Conservation (phyloP, 1,284 basidiomycete genomes). For the Pyrrhoderma lamaoense region DNA sequence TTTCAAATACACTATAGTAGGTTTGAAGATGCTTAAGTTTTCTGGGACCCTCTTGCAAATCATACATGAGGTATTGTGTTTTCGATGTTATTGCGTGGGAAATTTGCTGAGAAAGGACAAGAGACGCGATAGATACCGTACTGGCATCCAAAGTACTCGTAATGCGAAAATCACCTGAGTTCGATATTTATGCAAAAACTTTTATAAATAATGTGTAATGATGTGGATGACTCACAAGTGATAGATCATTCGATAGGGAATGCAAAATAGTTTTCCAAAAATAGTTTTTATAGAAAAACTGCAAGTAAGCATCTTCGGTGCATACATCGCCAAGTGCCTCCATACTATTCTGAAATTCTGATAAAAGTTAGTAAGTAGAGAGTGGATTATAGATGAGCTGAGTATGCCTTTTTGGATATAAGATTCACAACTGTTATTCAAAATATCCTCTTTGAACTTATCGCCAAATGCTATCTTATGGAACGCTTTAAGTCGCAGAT, state of each 20-base stretch:
- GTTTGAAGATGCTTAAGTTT: conserved; percentile 7
- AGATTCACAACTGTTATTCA: too few species aligned
- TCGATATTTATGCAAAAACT: too few species aligned
- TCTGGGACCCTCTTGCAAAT: background rate
- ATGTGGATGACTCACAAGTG: conserved; percentile 1
- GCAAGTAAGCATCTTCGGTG: background rate
- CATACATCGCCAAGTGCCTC: conserved; percentile 1
- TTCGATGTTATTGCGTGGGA: conserved; percentile 9
- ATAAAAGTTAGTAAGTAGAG: too few species aligned
- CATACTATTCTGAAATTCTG: conserved; percentile 7
- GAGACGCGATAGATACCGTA: conserved; percentile 16
- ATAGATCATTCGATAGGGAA: background rate
- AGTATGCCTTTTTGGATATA: background rate
- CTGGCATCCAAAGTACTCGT: too few species aligned
- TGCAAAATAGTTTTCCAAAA: background rate
- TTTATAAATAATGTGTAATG: background rate
- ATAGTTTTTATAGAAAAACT: background rate
- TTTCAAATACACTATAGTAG: conserved; percentile 10
- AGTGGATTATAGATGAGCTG: too few species aligned
- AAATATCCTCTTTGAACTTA: too few species aligned
- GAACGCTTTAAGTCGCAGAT: conserved; percentile 1
- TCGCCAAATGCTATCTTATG: background rate
- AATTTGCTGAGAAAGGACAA: conserved; percentile 17
- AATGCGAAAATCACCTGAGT: too few species aligned
- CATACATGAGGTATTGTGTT: conserved; percentile 5